Percentiles rank a stretch among this genome's conserved stretches.
phyloP scores from a whole-genome alignment of 257 asterid genomes.

The Plantago ovata region DNA sequence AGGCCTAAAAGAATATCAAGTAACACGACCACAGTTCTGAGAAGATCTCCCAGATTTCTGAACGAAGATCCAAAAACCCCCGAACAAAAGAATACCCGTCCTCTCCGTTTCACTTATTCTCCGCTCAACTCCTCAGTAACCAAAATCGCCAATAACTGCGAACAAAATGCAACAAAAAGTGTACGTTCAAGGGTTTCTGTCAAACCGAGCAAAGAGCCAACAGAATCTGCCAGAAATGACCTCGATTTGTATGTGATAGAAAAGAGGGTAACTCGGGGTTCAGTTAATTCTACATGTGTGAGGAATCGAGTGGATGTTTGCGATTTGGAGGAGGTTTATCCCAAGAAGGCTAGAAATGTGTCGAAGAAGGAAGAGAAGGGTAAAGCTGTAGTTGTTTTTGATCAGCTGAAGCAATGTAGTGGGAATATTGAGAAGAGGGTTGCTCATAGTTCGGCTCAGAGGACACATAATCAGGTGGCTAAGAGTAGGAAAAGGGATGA shows the following conservation, averaged over 20 bases:
- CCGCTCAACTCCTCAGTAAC: slow-evolving; percentile 26
- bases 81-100: slow-evolving; percentile 19
- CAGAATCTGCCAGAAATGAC: slow-evolving; percentile 31
- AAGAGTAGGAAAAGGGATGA: too few species aligned
- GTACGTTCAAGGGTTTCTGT: slow-evolving; percentile 8
- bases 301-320: slow-evolving; percentile 7
- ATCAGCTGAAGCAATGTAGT: slow-evolving; percentile 10
- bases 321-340: slow-evolving; percentile 13
- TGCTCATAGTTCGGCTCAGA: too few species aligned
- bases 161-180: slow-evolving; percentile 17
- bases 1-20: slow-evolving; percentile 38
- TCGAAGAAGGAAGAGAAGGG: slow-evolving; percentile 22
- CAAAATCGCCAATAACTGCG: slow-evolving; percentile 23
- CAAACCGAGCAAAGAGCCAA: slow-evolving; percentile 16
- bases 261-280: slow-evolving; percentile 42
- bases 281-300: slow-evolving; percentile 9
- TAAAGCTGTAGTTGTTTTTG: slow-evolving; percentile 11
- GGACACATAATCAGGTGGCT: too few species aligned
- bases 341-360: slow-evolving; percentile 8
- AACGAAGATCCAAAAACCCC: slow-evolving; percentile 25
- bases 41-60: slow-evolving; percentile 63
- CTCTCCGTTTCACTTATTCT: slow-evolving; percentile 24
- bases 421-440: slow-evolving; percentile 26
- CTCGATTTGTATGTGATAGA: slow-evolving; percentile 15
- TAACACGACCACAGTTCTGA: slow-evolving; percentile 21